Percentiles rank a stretch among this genome's conserved stretches.
Evolutionary conservation across 2,329 filamentous ascomycete genomes (phyloP).

Genomic region (Lecanicillium sp.): DNA sequence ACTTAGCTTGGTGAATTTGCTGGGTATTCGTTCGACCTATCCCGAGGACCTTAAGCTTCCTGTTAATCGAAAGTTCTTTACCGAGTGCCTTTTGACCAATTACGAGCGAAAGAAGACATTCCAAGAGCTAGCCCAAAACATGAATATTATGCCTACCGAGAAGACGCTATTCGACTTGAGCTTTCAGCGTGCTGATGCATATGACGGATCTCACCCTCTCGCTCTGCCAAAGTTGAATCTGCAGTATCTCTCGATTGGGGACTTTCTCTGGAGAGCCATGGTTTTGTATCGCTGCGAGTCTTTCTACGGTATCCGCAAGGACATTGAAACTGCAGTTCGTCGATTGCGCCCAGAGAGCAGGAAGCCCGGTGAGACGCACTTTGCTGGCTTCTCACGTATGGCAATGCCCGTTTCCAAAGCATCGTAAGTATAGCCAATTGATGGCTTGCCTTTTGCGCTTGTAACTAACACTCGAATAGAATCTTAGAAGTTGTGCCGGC

Average conservation of each 20-base stretch:
- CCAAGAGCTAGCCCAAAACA: conserved; percentile 63
- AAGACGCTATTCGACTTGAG: conserved; percentile 68
- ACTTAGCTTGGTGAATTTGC: conserved; percentile 53
- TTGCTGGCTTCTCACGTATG: conserved; percentile 86
- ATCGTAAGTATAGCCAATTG: conserved; percentile 41
- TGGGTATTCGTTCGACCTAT: conserved; percentile 78
- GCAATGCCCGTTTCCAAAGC: conserved; percentile 79
- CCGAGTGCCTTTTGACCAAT: conserved; percentile 64
- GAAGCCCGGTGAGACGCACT: conserved; percentile 58
- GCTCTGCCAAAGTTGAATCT: conserved; percentile 91
- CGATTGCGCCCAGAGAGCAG: conserved; percentile 63
- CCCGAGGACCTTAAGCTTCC: conserved; percentile 60
- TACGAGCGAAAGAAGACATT: conserved; percentile 77
- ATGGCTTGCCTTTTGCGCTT: too few relatives aligned
- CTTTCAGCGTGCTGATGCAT: conserved; percentile 73
- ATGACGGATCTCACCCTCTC: conserved; percentile 78
- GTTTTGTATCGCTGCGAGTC: conserved; percentile 82
- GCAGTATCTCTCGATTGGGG: conserved; percentile 88
- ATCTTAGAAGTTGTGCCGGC: conserved; percentile 81
- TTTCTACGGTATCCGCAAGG: conserved; percentile 88
- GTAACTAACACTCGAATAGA: conserved; percentile 18
- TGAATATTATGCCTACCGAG: conserved; percentile 80
- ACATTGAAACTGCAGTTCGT: conserved; percentile 76
- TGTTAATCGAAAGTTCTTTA: conserved; percentile 54
- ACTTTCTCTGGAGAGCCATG: conserved; percentile 95